Evolutionary conservation across 805 yeast genomes (phyloP).

Genomic region (Vanderwaltozyma verrucispora): DNA sequence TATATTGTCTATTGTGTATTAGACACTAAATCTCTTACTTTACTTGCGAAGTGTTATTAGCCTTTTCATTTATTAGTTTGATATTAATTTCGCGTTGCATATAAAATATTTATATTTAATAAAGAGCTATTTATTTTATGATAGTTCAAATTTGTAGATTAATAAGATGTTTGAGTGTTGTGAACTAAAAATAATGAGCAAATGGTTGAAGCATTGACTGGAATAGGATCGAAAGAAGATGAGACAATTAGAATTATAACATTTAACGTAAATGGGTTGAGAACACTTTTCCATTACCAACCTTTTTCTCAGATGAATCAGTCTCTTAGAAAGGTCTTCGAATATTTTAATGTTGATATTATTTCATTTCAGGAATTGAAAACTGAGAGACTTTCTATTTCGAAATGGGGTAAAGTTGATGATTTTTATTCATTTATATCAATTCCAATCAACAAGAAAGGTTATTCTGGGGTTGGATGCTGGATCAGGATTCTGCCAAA

Average conservation of each 20-base stretch:
- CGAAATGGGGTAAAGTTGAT: conserved; percentile 39
- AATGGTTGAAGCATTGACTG: neutral
- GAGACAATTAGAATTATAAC: conserved; percentile 40
- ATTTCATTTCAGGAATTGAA: conserved; percentile 85
- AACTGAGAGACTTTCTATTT: conserved; percentile 37
- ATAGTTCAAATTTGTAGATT: too few relatives aligned
- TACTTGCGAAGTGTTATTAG: too few relatives aligned
- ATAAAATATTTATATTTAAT: too few relatives aligned
- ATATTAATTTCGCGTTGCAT: too few relatives aligned
- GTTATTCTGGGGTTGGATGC: conserved; percentile 88
- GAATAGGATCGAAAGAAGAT: neutral
- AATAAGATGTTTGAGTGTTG: too few relatives aligned
- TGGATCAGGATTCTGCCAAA: conserved; percentile 48
- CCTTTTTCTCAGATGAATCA: conserved; percentile 60
- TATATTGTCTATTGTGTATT: too few relatives aligned
- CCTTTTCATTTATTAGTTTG: too few relatives aligned
- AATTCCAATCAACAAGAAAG: conserved; percentile 57
- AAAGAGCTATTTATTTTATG: too few relatives aligned
- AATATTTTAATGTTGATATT: conserved; percentile 55
- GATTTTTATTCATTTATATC: conserved; percentile 59
- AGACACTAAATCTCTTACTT: too few relatives aligned
- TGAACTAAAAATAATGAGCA: too few relatives aligned
- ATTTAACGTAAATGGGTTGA: conserved; percentile 78
- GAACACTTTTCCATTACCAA: conserved; percentile 68
- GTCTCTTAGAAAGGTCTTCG: conserved; percentile 34